A percentile compares a stretch with the other conserved stretches of the same genome.
phyloP scores from a whole-genome alignment of 768 basidiomycete species.

The Paxillus involutus region DNA sequence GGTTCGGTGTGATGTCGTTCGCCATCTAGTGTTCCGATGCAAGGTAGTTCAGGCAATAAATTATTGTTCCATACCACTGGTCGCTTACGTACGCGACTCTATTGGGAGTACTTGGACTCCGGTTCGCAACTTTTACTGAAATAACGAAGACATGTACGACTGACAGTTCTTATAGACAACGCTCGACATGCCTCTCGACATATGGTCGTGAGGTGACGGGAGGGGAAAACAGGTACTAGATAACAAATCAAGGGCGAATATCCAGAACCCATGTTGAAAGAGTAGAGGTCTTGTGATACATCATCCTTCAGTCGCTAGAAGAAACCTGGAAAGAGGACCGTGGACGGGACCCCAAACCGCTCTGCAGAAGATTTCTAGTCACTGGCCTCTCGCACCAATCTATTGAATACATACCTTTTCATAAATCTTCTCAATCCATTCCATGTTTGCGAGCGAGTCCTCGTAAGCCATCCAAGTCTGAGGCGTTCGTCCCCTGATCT shows the following conservation, averaged over 20 bases:
- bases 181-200: too few relatives aligned
- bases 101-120: too few relatives aligned
- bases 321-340: constrained; percentile 27
- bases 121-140: too few relatives aligned
- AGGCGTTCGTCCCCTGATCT: constrained; percentile 49
- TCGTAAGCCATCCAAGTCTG: constrained; percentile 55
- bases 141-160: too few relatives aligned
- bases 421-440: constrained; percentile 59
- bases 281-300: neutral
- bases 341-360: constrained; percentile 35
- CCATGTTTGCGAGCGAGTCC: constrained; percentile 56
- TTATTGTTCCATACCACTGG: too few relatives aligned
- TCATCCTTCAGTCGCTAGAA: constrained; percentile 1
- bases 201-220: too few relatives aligned
- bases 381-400: neutral
- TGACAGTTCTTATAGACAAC: too few relatives aligned
- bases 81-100: too few relatives aligned
- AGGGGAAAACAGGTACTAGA: neutral
- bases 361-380: constrained; percentile 17
- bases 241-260: neutral
- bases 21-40: constrained; percentile 9
- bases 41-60: too few relatives aligned
- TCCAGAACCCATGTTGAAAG: neutral
- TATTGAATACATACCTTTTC: constrained; percentile 36
- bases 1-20: neutral